Evolutionary conservation across 2,329 filamentous ascomycete species (phyloP), one percentile per base, ranked within the genome.

Genomic region (Ilyonectria destructans): DNA sequence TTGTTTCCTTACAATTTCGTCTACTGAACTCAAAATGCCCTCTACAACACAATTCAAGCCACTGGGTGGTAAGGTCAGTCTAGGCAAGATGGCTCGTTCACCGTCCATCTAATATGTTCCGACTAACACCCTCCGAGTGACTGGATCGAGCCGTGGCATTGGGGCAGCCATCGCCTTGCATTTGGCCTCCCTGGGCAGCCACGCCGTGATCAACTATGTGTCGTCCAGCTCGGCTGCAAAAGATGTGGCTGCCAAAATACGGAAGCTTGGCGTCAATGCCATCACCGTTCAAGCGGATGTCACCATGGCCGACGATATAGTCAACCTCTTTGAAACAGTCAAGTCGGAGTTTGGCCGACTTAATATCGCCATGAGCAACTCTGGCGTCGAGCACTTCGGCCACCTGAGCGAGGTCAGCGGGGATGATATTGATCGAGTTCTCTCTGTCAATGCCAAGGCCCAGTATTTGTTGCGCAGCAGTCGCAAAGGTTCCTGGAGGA

Each of bases 351-450:
- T 90, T 77, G 91, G 91, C 80, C 86, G 89, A 80, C 85, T 93
- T 77, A 85, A 93, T 82, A 91, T 93, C 74, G 91, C 91, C 76
- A 89, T 88, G 85, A 92, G 89, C 77, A 93, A 93, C 85, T 89
- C 88, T 52, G 91, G 91, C 56, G 90, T 91, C 62, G 90, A 92
- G 77, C 87, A 85, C 52, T 92, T 92, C 85, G 89, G 90, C 69
- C 89, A 91, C 80, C 87, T 91, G 67, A 88, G 91, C 82, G 89
- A 92, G 74, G 90, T 92, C 54, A 87, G 89, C 5, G 88, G 90
- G 79, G 90, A 92, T 83, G 90, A 92, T 81, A 93, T 89, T 78
- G 91, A 93, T 79, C 89, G 91, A 69, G 90, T 92, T 71, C 92
- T 93, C 84, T 85, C 84, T 82, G 82, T 92, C 78, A 93, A 93